Evolutionary conservation across 2,329 filamentous ascomycete genomes (phyloP), one percentile per base, ranked within the genome.

Genomic region (Neopestalotiopsis clavispora): DNA sequence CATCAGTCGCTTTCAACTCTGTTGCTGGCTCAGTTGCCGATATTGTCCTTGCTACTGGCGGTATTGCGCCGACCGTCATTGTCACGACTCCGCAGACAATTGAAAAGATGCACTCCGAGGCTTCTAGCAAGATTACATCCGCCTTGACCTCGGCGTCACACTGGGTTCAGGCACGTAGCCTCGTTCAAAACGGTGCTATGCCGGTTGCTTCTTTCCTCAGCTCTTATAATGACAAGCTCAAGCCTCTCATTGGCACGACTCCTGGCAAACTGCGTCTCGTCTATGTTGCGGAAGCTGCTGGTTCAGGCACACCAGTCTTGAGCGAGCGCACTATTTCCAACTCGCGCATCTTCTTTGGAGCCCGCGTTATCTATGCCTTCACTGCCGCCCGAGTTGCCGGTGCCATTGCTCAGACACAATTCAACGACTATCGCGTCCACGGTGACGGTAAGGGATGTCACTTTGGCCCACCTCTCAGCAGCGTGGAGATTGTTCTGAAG

Each of bases 1-100:
- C 94, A 20, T 96, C 94, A 0, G 83, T 99, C 23, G 94, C 94
- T 32, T 87, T 99, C 75, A 98, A 94, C 81, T 96, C 94, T 0
- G 94, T 97, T 32, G 92, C 94, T 17, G 92, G 92, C 6, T 86
- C 89, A 45, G 89, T 89, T 12, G 85, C 92, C 13, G 90, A 96
- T 76, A 86, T 98, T 49, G 84, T 85, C 20, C 81, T 94, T 28
- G 94, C 94, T 28, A 92, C 92, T 28, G 88, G 90, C 69, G 90
- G 90, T 61, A 84, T 97, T 52, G 88, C 92, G 0, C 95, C 95
- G 1, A 98, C 95, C 4, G 87, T 98, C 69, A 84, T 98, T 67
- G 90, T 97, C 57, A 90, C 93, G 7, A 93, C 92, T 3, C 91
- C 95, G 0, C 87, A 90, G 68, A 92, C 93, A 1, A 87, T 97